phyloP scores from a whole-genome alignment of 148 eudicot species.

The Drosera capensis region DNA sequence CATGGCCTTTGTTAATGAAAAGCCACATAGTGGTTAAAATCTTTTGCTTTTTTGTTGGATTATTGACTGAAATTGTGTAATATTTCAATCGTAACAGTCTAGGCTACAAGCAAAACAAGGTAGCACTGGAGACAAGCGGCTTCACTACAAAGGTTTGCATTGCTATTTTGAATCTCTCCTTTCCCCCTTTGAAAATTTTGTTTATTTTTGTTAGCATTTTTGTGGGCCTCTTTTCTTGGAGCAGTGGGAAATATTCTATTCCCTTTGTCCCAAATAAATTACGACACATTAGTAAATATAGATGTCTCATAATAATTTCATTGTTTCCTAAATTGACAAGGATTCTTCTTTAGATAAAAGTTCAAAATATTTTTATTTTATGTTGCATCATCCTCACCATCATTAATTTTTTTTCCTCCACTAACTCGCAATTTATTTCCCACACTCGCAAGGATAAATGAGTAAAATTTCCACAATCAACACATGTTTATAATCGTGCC shows the following conservation, averaged over 20 bases:
- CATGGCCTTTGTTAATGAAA: neutral
- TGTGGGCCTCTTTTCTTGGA: neutral
- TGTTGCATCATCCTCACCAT: too few relatives aligned
- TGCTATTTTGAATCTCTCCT: neutral
- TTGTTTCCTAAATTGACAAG: too few relatives aligned
- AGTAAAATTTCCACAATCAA: too few relatives aligned
- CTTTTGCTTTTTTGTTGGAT: neutral
- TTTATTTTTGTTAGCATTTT: neutral
- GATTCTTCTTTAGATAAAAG: too few relatives aligned
- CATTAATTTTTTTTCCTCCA: too few relatives aligned
- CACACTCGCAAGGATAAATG: too few relatives aligned
- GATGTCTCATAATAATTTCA: too few relatives aligned
- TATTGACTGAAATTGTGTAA: neutral
- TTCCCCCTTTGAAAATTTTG: neutral
- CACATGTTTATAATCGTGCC: too few relatives aligned
- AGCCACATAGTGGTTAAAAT: neutral
- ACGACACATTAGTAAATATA: too few relatives aligned
- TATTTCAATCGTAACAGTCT: constrained; percentile 33
- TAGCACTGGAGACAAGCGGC: constrained; percentile 42
- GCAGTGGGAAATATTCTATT: neutral
- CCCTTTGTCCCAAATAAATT: too few relatives aligned
- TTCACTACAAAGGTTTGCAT: constrained; percentile 63
- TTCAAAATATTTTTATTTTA: too few relatives aligned
- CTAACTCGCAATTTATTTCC: too few relatives aligned
- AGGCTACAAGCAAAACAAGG: constrained; percentile 97